Evolutionary conservation across 1,139 yeast genomes (phyloP).

Genomic region (Pichia sp.): DNA sequence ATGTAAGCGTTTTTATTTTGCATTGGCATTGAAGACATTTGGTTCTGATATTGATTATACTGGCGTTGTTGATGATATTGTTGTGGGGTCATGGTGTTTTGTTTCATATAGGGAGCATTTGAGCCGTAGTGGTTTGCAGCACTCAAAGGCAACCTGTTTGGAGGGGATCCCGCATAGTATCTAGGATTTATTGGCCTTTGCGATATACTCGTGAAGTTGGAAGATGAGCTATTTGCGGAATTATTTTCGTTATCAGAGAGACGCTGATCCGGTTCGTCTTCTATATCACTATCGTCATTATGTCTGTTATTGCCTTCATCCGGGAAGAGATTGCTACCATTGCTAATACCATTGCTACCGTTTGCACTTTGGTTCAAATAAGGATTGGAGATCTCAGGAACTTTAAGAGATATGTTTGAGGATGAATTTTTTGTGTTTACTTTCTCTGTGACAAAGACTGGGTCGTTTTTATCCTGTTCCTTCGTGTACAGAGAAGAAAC

Average conservation of each 20-base stretch:
- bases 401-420: conserved; percentile 13
- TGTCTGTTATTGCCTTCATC: not conserved
- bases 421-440: conserved; percentile 3
- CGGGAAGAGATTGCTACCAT: not conserved
- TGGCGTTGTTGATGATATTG: conserved; percentile 10
- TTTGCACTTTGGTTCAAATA: conserved; percentile 22
- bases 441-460: not conserved
- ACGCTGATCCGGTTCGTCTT: conserved; percentile 11
- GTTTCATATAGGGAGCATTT: conserved; percentile 3
- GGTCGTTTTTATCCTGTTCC: conserved; percentile 10
- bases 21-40: conserved; percentile 10
- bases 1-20: conserved; percentile 8
- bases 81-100: conserved; percentile 2
- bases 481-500: conserved; percentile 1
- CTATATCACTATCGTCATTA: not conserved
- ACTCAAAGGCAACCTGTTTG: not conserved
- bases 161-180: conserved; percentile 36
- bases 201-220: conserved; percentile 76
- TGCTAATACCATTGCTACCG: not conserved
- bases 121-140: conserved; percentile 6
- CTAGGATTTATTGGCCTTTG: conserved; percentile 71
- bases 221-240: conserved; percentile 26
- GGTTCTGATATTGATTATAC: conserved; percentile 12
- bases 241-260: conserved; percentile 1
- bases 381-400: conserved; percentile 28